phyloP scores from a whole-genome alignment of 1,284 basidiomycete genomes.

The Malassezia cuniculi region DNA sequence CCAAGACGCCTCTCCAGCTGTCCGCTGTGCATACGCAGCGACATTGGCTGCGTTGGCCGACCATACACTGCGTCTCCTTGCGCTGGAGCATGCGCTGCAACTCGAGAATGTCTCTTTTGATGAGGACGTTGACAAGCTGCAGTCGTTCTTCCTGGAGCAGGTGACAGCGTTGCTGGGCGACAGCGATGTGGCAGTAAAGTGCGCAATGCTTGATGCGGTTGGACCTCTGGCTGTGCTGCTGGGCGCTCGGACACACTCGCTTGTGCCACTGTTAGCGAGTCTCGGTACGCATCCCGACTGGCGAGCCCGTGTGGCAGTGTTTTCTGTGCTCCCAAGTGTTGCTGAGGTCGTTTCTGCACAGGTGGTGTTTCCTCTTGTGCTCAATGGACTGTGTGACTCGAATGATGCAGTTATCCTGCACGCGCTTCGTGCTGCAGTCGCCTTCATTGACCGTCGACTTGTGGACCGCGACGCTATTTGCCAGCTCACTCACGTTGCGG shows the following conservation, averaged over 20 bases:
- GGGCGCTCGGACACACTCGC: too few species aligned
- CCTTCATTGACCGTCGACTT: too few species aligned
- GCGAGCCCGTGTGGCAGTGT: background rate
- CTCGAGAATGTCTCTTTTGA: slow-evolving; percentile 27
- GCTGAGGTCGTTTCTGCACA: too few species aligned
- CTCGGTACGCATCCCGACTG: background rate
- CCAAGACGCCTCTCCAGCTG: slow-evolving; percentile 71
- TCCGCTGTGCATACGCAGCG: slow-evolving; percentile 75
- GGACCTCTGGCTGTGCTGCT: slow-evolving; percentile 82
- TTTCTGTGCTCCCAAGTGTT: slow-evolving; percentile 2
- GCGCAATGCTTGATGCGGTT: slow-evolving; percentile 58
- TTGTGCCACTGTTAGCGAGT: too few species aligned
- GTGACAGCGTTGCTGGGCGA: slow-evolving; percentile 59
- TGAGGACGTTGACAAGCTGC: slow-evolving; percentile 60
- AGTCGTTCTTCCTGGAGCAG: slow-evolving; percentile 72
- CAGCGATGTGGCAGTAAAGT: slow-evolving; percentile 50
- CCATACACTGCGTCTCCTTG: slow-evolving; percentile 68
- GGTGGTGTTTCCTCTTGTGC: too few species aligned
- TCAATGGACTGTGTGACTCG: slow-evolving; percentile 59
- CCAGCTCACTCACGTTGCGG: slow-evolving; percentile 77
- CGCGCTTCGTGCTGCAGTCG: too few species aligned
- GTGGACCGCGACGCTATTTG: slow-evolving; percentile 80
- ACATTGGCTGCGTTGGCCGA: slow-evolving; percentile 72
- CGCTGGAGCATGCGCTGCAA: slow-evolving; percentile 63
- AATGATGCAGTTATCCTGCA: slow-evolving; percentile 85